A percentile compares a stretch with the other conserved stretches of the same genome.
These are phyloP conservation scores for Geotrichum fermentans DNA, from an alignment of 1,139 yeast genomes.

Conservation along the genomic window DNA sequence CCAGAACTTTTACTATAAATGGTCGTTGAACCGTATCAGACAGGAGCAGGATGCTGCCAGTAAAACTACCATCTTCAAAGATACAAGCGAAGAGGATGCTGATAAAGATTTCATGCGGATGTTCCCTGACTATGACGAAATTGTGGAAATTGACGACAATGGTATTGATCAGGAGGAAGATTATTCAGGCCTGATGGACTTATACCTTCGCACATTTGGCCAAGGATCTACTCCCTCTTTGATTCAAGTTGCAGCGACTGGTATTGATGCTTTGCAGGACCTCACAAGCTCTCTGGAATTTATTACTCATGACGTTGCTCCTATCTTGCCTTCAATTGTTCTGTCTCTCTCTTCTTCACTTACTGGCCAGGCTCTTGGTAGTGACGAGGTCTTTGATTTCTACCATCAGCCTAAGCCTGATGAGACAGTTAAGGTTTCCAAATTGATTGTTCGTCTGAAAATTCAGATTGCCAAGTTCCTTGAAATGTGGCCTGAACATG, in stretches of 20 bases:
- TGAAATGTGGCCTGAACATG: conserved; percentile 91
- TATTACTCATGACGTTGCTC: conserved; percentile 12
- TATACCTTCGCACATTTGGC: conserved; percentile 17
- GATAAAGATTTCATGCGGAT: conserved; percentile 68
- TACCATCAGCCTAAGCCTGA: conserved; percentile 60
- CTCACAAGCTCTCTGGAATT: conserved; percentile 15
- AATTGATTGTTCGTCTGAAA: conserved; percentile 48
- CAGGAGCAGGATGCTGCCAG: conserved; percentile 50
- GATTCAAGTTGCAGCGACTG: conserved; percentile 9
- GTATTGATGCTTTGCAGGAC: conserved; percentile 17
- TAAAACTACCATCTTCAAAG: conserved; percentile 54
- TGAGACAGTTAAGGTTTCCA: conserved; percentile 60
- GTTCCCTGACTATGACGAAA: conserved; percentile 85
- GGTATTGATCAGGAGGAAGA: conserved; percentile 15
- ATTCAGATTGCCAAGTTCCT: conserved; percentile 48
- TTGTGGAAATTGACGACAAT: conserved; percentile 21
- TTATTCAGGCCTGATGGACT: conserved; percentile 14
- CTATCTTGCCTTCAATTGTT: conserved; percentile 17
- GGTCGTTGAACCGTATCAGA: conserved; percentile 69
- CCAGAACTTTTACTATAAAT: conserved; percentile 58
- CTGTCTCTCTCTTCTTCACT: conserved; percentile 11
- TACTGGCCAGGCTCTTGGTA: conserved; percentile 19
- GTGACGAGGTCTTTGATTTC: conserved; percentile 46
- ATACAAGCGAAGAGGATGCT: conserved; percentile 50
- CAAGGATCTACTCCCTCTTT: conserved; percentile 13